Evolutionary conservation across 1,284 basidiomycete genomes (phyloP).

Genomic region (Melampsora americana): DNA sequence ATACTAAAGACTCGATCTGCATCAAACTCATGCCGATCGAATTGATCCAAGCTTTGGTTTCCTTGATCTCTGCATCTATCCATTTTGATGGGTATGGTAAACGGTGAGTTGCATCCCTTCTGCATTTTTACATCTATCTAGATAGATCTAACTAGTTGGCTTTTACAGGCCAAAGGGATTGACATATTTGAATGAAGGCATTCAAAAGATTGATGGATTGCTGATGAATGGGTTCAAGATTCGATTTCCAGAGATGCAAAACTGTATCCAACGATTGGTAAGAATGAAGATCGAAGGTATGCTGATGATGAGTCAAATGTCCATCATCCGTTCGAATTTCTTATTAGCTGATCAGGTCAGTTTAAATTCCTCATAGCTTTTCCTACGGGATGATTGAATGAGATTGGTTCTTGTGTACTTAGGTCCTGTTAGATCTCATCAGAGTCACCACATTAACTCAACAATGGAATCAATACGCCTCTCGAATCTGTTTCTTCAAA

Average conservation of each 20-base stretch:
- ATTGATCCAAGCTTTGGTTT: background rate
- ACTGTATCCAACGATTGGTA: background rate
- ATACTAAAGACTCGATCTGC: no score
- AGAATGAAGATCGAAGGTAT: conserved; percentile 16
- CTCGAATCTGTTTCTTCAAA: conserved; percentile 18
- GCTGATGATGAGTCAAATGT: conserved; percentile 13
- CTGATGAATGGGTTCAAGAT: background rate
- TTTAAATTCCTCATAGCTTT: background rate
- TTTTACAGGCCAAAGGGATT: conserved; percentile 16
- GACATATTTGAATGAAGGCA: conserved; percentile 5
- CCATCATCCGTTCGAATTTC: conserved; percentile 26
- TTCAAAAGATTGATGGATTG: conserved; percentile 16
- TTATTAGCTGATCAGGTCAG: conserved; percentile 14
- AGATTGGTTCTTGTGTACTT: background rate
- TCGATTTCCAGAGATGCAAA: background rate
- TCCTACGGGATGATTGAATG: background rate
- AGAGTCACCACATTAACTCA: background rate
- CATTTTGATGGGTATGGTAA: conserved; percentile 39
- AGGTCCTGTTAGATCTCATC: conserved; percentile 13
- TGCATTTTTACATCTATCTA: background rate
- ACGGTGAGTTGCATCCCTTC: conserved; percentile 8
- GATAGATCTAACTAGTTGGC: background rate
- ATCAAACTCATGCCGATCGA: no score
- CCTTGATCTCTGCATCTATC: conserved; percentile 15
- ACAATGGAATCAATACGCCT: background rate